Evolutionary conservation across 495 filamentous ascomycete species (phyloP).

Genomic region (Corynascus novoguineensis): DNA sequence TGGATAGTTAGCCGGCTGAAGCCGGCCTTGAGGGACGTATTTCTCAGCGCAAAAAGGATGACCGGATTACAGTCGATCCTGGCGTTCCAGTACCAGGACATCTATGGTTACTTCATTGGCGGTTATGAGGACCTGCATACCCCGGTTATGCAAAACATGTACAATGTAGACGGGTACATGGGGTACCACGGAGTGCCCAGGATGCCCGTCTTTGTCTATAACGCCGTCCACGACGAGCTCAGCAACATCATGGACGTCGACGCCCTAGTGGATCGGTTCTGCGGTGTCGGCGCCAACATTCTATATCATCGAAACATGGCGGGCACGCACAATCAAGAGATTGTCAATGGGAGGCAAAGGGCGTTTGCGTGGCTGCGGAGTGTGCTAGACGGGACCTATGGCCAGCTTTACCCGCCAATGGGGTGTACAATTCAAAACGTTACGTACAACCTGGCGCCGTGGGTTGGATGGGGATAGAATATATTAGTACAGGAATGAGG

Average conservation of each 20-base stretch:
- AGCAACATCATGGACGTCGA: constrained; percentile 41
- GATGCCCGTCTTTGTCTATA: constrained; percentile 47
- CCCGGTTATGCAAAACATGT: constrained; percentile 23
- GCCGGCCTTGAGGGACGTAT: constrained; percentile 12
- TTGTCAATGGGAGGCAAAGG: neutral
- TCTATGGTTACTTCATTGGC: constrained; percentile 39
- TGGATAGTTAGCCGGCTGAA: constrained; percentile 1
- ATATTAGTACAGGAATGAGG: too few relatives aligned
- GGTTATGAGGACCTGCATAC: constrained; percentile 28
- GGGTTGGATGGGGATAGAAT: neutral
- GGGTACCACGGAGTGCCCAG: constrained; percentile 41
- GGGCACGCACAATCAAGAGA: neutral
- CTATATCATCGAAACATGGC: constrained; percentile 38
- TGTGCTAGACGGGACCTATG: neutral
- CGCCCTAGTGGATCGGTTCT: constrained; percentile 38
- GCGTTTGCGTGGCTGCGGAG: constrained; percentile 2
- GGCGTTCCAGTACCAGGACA: constrained; percentile 31
- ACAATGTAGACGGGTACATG: constrained; percentile 31
- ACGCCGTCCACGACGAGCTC: constrained; percentile 46
- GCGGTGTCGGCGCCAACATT: constrained; percentile 34
- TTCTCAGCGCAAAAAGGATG: constrained; percentile 30
- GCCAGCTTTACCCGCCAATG: neutral
- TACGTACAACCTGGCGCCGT: constrained; percentile 2
- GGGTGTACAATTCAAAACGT: constrained; percentile 3
- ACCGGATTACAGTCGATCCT: constrained; percentile 20